Evolutionary conservation across 1,139 yeast genomes (phyloP), one percentile per base, ranked within the genome.

Genomic region (Barnettozyma hawaiiensis): DNA sequence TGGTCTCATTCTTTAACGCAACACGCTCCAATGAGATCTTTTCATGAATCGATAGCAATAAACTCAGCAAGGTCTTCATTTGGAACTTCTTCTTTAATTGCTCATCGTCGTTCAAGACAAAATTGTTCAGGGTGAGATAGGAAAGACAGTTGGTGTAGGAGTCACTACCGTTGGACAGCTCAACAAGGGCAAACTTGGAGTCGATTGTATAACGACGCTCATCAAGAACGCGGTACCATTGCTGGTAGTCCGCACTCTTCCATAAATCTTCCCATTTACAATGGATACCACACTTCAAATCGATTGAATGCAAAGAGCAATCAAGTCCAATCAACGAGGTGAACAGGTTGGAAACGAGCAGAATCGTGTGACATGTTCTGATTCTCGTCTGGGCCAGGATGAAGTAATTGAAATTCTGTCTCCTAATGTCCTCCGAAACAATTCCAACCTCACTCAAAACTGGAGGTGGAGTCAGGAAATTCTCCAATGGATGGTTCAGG

Each of bases 361-460:
- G 80, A 41, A 89, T 78, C 4, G 83, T 82, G 55, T 85, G 94
- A 55, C 90, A 75, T 0, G 96, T 86, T 56, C 97, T 73, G 43
- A 89, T 85, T 53, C 96, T 73, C 32, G 92, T 79, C 64, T 90
- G 97, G 0, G 89, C 85, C 58, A 75, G 67, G 31, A 87, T 71
- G 56, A 89, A 90, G 61, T 85, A 85, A 44, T 82, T 80, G 68
- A 80, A 85, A 54, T 80, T 78, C 36, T 73, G 54, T 41, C 47
- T 71, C 44, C 73, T 72, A 31, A 73, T 52, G 31, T 67, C 62
- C 15, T 60, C 62, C 2, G 37, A 34, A 7, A 68, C 65, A 3
- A 59, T 59, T 23, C 61, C 50, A 40, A 54, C 50, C 9, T 31
- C 21, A 57, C 61, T 65, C 39, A 62, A 61, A 12, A 62, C 56